These are phyloP conservation scores for Spergularia azorica DNA, from an alignment of 179 eudicot species.

Conservation along the genomic window DNA sequence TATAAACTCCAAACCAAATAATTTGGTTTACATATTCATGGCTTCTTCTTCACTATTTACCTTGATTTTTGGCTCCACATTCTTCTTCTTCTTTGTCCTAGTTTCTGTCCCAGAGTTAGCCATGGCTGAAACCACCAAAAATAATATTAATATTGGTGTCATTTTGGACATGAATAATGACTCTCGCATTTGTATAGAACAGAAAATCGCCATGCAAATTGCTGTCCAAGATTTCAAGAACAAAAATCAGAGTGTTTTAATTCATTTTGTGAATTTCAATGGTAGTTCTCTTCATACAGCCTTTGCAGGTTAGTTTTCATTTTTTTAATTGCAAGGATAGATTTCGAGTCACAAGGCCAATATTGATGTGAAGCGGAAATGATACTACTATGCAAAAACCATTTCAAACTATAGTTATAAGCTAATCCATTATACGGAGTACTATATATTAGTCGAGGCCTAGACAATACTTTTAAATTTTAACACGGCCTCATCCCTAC, in stretches of 20 bases:
- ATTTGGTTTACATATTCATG: no score
- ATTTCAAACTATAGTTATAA: no score
- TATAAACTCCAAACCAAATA: no score
- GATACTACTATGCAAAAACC: no score
- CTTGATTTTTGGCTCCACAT: not conserved
- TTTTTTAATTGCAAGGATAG: no score
- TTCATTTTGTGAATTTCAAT: conserved; percentile 14
- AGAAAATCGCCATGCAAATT: conserved; percentile 30
- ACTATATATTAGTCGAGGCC: no score
- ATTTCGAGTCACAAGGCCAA: no score
- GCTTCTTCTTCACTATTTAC: not conserved
- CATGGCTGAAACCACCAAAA: not conserved
- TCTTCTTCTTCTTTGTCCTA: not conserved
- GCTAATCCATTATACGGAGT: no score
- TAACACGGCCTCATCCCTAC: no score
- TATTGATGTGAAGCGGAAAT: no score
- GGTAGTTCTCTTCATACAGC: conserved; percentile 27
- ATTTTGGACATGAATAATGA: conserved; percentile 17
- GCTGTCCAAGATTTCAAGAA: conserved; percentile 20
- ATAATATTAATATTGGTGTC: conserved; percentile 20
- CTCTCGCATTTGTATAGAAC: conserved; percentile 33
- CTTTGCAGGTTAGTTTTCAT: conserved; percentile 26
- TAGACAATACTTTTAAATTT: no score
- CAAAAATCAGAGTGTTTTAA: conserved; percentile 15
- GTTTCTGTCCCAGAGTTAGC: not conserved